Conservation (phyloP, 257 asterid genomes). For the Fraxinus americana region DNA sequence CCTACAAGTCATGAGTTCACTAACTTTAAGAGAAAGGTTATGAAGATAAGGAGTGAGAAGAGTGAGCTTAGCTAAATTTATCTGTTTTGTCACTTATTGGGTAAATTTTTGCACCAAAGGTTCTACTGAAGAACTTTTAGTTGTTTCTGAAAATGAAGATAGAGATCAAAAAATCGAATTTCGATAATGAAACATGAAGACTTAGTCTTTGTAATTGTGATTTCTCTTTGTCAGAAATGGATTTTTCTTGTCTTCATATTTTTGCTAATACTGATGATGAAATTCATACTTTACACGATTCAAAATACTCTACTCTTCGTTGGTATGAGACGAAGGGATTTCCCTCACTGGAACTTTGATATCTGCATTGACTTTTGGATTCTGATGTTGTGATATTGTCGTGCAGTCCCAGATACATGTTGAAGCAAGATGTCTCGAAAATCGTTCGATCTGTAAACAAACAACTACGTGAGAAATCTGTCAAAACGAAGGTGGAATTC, state of each 20-base stretch:
- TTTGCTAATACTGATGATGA: neutral
- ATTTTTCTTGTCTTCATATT: neutral
- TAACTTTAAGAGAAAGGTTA: neutral
- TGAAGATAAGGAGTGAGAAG: neutral
- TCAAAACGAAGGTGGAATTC: slow-evolving; percentile 82
- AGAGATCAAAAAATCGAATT: neutral
- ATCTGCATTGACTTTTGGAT: slow-evolving; percentile 11
- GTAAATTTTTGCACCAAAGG: neutral
- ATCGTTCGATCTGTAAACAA: slow-evolving; percentile 88
- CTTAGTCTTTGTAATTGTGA: neutral
- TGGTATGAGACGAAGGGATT: neutral
- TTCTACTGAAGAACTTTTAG: neutral
- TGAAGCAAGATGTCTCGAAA: slow-evolving; percentile 98
- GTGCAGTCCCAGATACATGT: slow-evolving; percentile 85
- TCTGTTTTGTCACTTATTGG: neutral
- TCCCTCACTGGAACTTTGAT: slow-evolving; percentile 9
- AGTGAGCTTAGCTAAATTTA: neutral
- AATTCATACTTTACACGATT: neutral
- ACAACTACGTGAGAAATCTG: slow-evolving; percentile 92
- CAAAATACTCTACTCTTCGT: neutral
- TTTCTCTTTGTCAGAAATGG: neutral
- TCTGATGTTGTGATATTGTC: slow-evolving; percentile 22
- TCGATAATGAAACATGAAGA: neutral
- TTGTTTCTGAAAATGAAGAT: neutral
- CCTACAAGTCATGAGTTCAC: slow-evolving; percentile 6